These are phyloP conservation scores for Leptographium procerum DNA, from an alignment of 2,329 filamentous ascomycete genomes.

Conservation along the genomic window DNA sequence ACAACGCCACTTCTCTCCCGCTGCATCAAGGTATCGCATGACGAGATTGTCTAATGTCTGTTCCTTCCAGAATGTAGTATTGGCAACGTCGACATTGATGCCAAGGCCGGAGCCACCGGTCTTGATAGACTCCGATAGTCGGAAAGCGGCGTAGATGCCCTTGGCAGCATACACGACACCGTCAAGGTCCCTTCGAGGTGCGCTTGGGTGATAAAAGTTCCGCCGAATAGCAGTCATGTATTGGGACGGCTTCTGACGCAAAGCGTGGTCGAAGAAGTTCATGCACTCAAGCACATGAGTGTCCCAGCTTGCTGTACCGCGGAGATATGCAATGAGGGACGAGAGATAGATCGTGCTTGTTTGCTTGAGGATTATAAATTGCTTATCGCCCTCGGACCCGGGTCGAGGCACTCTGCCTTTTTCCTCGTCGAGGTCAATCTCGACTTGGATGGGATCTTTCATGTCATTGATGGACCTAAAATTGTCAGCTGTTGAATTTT, in stretches of 20 bases:
- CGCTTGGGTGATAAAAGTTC: constrained; percentile 59
- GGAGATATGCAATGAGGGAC: constrained; percentile 55
- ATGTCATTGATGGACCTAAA: constrained; percentile 27
- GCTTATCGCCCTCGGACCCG: constrained; percentile 31
- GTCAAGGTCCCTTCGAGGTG: constrained; percentile 43
- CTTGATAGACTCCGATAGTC: constrained; percentile 49
- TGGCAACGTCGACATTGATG: constrained; percentile 84
- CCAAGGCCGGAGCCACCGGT: constrained; percentile 50
- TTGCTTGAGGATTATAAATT: constrained; percentile 49
- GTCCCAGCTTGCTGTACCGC: constrained; percentile 47
- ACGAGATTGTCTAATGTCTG: constrained; percentile 28
- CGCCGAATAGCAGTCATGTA: constrained; percentile 63
- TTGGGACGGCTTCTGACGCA: constrained; percentile 67
- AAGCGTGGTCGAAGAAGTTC: constrained; percentile 78
- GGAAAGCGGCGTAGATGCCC: constrained; percentile 78
- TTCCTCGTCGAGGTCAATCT: constrained; percentile 64
- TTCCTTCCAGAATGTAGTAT: constrained; percentile 72
- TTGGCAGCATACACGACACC: constrained; percentile 59
- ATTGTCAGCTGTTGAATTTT: neutral
- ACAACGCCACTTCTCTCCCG: constrained; percentile 15
- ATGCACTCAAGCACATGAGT: constrained; percentile 65
- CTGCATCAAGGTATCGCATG: constrained; percentile 15
- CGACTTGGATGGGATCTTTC: constrained; percentile 36
- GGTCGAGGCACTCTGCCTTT: constrained; percentile 22
- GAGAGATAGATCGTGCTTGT: constrained; percentile 60